Base-by-base conservation (phyloP, 1,284 basidiomycete species). In the Trametes sp. region DNA sequence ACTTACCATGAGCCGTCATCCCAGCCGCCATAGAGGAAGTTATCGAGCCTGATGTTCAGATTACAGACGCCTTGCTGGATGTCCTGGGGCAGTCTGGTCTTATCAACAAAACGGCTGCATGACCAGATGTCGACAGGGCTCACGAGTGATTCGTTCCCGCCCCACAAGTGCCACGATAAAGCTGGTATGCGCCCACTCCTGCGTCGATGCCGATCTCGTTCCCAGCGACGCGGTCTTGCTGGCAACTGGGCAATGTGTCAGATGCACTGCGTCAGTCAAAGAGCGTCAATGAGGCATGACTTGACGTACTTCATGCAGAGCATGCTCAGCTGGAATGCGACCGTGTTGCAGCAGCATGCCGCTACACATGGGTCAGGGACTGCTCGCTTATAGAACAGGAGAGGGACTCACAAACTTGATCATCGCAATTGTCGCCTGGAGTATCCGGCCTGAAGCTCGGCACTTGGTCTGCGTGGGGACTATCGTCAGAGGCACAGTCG, bases 261-360 rank as follows among this genome's bases (percentile, higher is more conserved):
- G 10, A 16, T 21, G n/a, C 4, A 41, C n/a, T 16, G 45, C 23
- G 29, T 38, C 4, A 38, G 35, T n/a, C n/a, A n/a, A 53, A 11
- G 10, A 2, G 26, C 16, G 26, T 55, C 55, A 26, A 53, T 13
- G 45, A 16, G 9, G 24, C 21, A 24, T 26, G 8, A 19, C 10
- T 19, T n/a, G 21, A 59, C 69, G 48, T 45, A 70, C 69, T 70
- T 68, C 66, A 68, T 68, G 44, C 69, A 70, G 26, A 69, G 60
- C 68, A 69, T 69, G 49, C 68, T 69, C 45, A 69, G 60, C n/a
- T 61, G 52, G 57, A 60, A 69, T 13, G 68, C 56, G 14, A 69
- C 51, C 1, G 62, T 62, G 38, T 69, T 69, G 52, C 68, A 69
- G 46, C 68, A 69, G 33, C 68, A 69, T 54, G n/a, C 45, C 11